Base-by-base conservation (phyloP, 495 filamentous ascomycete genomes). In the Lepidopterella palustris region DNA sequence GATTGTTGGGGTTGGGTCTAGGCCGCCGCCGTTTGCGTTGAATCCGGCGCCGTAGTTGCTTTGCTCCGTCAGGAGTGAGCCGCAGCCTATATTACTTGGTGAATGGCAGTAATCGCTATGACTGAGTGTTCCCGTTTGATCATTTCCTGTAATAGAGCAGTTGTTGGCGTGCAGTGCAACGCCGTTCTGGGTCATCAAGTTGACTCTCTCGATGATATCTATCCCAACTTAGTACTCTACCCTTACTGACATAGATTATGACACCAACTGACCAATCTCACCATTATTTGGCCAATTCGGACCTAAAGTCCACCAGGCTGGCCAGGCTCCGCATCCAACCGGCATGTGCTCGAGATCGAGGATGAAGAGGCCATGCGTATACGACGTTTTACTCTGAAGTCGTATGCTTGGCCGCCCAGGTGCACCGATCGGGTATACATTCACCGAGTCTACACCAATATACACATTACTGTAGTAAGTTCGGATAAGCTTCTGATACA, bases 171-270 rank as follows among this genome's bases (percentile, higher is more conserved):
- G 91, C 32, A 95, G 77, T 3, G 88, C 84, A 60, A 93, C 82
- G 29, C 77, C 68, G 63, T 92, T 87, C 55, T 79, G 74, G 0
- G 77, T 70, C 47, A 84, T 77, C 26, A 76, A 65, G 72, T 93
- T 89, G 60, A 93, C 87, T 39, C 88, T 88, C 69, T 97, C 91
- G 70, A 97, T 85, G 62, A 96, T 90, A 75, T 97, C 90, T 49
- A 65, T 67, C 35, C n/a, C 71, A 64, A 35, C 65, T 49, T 49
- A 49, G 45, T 49, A 49, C 1, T 18, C 10, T 20, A 49, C 15
- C 21, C 23, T 10, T 24, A 1, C 11, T 3, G 42, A 53, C 3
- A 28, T 27, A 39, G 57, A 31, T 55, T 3, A 21, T 45, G n/a
- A 47, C n/a, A 21, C 8, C 10, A 24, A 24, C 24, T 3, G 10